These are phyloP conservation scores for Cyclostephanos invisitatus DNA, from an alignment of 108 stramenopile species.

Conservation along the genomic window DNA sequence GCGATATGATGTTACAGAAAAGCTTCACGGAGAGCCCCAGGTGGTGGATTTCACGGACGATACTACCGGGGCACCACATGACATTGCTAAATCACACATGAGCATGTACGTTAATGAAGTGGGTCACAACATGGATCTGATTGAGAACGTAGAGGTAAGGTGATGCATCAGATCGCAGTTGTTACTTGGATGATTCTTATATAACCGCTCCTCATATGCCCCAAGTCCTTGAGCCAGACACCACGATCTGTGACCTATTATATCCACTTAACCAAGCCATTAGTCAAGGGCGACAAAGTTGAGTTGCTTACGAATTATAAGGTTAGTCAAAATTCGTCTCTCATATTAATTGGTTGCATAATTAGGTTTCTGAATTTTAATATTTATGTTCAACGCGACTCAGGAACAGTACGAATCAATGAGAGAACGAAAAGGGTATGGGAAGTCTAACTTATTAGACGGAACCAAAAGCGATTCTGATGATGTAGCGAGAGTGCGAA, in stretches of 20 bases:
- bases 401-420: slow-evolving; percentile 32
- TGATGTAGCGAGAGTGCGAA: slow-evolving; percentile 13
- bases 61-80: slow-evolving; percentile 37
- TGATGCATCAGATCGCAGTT: neutral
- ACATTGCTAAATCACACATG: slow-evolving; percentile 21
- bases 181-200: neutral
- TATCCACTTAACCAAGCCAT: slow-evolving; percentile 24
- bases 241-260: slow-evolving; percentile 37
- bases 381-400: neutral
- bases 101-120: slow-evolving; percentile 52
- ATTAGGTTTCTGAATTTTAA: neutral
- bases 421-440: slow-evolving; percentile 42
- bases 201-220: neutral
- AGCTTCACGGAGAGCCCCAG: slow-evolving; percentile 28
- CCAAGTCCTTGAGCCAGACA: slow-evolving; percentile 10
- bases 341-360: no score
- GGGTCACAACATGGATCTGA: slow-evolving; percentile 26
- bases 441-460: slow-evolving; percentile 19
- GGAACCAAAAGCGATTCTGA: slow-evolving; percentile 30
- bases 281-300: slow-evolving; percentile 37
- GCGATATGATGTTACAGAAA: slow-evolving; percentile 43
- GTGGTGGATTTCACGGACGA: slow-evolving; percentile 50
- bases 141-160: slow-evolving; percentile 37
- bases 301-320: slow-evolving; percentile 45
- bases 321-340: neutral